phyloP scores from a whole-genome alignment of 768 basidiomycete species.

The Termitomyces sp. region DNA sequence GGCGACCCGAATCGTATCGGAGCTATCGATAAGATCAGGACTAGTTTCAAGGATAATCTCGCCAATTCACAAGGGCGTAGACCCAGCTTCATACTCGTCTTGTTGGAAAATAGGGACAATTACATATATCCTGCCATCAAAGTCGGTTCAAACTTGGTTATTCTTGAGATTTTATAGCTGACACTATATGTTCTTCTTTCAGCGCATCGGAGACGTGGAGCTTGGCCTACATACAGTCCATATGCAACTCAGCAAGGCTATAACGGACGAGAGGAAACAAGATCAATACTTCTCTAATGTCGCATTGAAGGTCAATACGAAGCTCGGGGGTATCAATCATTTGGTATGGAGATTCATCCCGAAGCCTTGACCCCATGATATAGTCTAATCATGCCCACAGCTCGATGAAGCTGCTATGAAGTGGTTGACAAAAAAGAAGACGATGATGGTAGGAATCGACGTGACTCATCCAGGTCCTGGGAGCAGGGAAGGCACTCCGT shows the following conservation, averaged over 20 bases:
- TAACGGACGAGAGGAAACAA: constrained; percentile 51
- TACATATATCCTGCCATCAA: constrained; percentile 82
- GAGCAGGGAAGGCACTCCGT: constrained; percentile 70
- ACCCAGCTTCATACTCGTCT: constrained; percentile 67
- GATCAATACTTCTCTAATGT: constrained; percentile 84
- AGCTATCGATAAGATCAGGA: constrained; percentile 40
- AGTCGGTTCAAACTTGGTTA: constrained; percentile 22
- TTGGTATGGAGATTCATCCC: constrained; percentile 25
- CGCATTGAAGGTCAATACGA: constrained; percentile 78
- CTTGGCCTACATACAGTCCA: constrained; percentile 77
- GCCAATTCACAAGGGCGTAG: constrained; percentile 21
- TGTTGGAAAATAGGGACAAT: constrained; percentile 67
- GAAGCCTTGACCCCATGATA: background rate
- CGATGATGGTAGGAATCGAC: constrained; percentile 86
- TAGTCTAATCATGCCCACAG: constrained; percentile 22
- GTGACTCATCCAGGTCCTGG: constrained; percentile 77
- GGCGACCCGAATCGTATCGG: constrained; percentile 30
- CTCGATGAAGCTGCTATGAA: constrained; percentile 51
- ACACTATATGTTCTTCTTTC: background rate
- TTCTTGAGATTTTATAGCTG: background rate
- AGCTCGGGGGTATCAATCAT: constrained; percentile 82
- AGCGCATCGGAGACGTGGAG: constrained; percentile 67
- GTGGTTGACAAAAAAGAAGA: constrained; percentile 65
- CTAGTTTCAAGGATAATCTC: constrained; percentile 32
- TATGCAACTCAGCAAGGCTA: constrained; percentile 62